phyloP scores from a whole-genome alignment of 805 yeast genomes.

The Candida fluviatilis region DNA sequence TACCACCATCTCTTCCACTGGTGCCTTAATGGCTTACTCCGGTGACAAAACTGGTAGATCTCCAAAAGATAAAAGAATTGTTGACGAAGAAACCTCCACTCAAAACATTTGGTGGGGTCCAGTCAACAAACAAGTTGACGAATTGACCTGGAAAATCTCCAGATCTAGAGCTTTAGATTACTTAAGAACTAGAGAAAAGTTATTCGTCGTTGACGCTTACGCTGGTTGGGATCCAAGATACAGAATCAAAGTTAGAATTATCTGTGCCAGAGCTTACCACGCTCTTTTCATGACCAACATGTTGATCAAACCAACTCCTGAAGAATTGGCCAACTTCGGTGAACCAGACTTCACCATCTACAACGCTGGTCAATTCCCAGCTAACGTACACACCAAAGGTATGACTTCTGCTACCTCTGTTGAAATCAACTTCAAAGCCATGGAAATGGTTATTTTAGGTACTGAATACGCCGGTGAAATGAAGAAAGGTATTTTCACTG shows the following conservation, averaged over 20 bases:
- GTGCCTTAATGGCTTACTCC: constrained; percentile 93
- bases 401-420: constrained; percentile 96
- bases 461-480: constrained; percentile 99
- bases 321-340: constrained; percentile 85
- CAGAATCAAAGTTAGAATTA: constrained; percentile 91
- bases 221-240: constrained; percentile 99
- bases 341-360: constrained; percentile 98
- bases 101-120: constrained; percentile 99
- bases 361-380: constrained; percentile 99
- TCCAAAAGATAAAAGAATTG: constrained; percentile 97
- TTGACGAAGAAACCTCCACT: constrained; percentile 83
- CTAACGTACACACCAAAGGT: constrained; percentile 92
- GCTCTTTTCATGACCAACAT: constrained; percentile 97
- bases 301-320: constrained; percentile 91
- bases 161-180: constrained; percentile 96
- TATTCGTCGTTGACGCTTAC: constrained; percentile 91
- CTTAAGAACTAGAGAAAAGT: constrained; percentile 90
- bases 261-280: constrained; percentile 98
- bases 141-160: constrained; percentile 91
- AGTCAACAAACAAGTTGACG: constrained; percentile 91
- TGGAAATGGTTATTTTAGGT: constrained; percentile 99
- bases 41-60: constrained; percentile 97
- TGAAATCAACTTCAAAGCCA: constrained; percentile 91
- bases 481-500: constrained; percentile 99
- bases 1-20: constrained; percentile 86